Conservation (phyloP, 129 eudicot genomes). For the Rutidosis leptorrhynchoides region DNA sequence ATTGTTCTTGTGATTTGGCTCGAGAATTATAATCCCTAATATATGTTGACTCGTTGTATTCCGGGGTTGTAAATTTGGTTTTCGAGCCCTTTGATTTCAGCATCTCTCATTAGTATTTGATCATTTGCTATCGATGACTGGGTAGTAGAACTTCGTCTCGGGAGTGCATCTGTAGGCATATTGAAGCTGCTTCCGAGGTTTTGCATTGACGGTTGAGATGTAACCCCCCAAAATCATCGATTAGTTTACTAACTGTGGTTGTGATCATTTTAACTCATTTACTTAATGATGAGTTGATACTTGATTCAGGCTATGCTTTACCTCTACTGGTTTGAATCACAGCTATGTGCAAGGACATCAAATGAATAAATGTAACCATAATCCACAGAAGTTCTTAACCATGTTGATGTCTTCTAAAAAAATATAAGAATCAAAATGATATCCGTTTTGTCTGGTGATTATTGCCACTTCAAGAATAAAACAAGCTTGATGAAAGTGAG, state of each 20-base stretch:
- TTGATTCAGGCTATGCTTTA: no score
- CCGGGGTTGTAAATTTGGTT: conserved; percentile 57
- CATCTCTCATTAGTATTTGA: conserved; percentile 31
- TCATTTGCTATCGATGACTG: conserved; percentile 10
- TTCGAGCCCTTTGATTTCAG: conserved; percentile 40
- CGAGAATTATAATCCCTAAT: conserved; percentile 30
- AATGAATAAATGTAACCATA: no score
- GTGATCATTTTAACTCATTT: neutral
- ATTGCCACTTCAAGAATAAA: no score
- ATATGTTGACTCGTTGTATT: conserved; percentile 24
- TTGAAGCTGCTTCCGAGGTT: conserved; percentile 8
- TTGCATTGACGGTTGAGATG: conserved; percentile 20
- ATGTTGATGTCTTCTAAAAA: no score
- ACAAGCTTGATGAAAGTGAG: no score
- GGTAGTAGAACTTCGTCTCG: conserved; percentile 12
- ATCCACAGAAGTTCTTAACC: no score
- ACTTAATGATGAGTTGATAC: no score
- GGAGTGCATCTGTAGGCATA: conserved; percentile 13
- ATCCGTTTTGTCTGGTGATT: no score
- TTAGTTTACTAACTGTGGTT: neutral
- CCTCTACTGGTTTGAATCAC: no score
- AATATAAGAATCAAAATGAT: no score
- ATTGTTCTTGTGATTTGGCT: conserved; percentile 21
- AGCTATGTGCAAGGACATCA: no score
- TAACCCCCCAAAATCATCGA: conserved; percentile 17